Conservation (phyloP, 495 filamentous ascomycete species). For the Penicillium bialowiezense region DNA sequence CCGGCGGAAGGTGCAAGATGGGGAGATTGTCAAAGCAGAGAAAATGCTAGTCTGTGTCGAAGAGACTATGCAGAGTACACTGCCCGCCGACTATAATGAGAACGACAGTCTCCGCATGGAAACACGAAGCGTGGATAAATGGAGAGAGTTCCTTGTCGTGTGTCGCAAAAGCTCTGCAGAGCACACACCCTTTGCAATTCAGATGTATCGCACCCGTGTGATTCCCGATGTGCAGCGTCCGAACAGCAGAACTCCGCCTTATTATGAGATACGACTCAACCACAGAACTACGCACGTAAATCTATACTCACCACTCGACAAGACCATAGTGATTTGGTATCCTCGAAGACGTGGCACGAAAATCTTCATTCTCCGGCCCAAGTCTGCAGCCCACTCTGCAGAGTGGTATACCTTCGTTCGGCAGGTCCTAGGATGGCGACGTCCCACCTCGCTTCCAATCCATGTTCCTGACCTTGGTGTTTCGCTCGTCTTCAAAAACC, state of each 20-base stretch:
- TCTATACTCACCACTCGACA: constrained; percentile 69
- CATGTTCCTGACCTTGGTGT: constrained; percentile 68
- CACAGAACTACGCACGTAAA: constrained; percentile 58
- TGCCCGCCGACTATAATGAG: constrained; percentile 66
- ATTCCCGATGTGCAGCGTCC: constrained; percentile 60
- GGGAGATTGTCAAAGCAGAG: constrained; percentile 70
- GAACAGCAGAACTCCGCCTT: constrained; percentile 48
- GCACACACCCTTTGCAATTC: constrained; percentile 55
- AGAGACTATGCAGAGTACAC: constrained; percentile 44
- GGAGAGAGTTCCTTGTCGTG: constrained; percentile 70
- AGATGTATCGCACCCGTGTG: constrained; percentile 69
- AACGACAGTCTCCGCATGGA: constrained; percentile 62
- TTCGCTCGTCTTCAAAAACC: constrained; percentile 58
- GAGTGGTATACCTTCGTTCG: constrained; percentile 77
- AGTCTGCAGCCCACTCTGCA: constrained; percentile 61
- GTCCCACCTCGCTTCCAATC: constrained; percentile 58
- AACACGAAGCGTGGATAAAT: constrained; percentile 61
- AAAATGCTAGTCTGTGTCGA: constrained; percentile 72
- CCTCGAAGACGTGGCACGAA: constrained; percentile 53
- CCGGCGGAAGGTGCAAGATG: constrained; percentile 47
- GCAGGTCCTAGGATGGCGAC: constrained; percentile 57
- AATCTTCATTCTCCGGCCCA: constrained; percentile 66
- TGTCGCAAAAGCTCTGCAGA: constrained; percentile 56
- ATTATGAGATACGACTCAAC: constrained; percentile 56
- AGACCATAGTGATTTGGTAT: constrained; percentile 68